Conservation (phyloP, 306 rosid genomes). For the Cajanus cajan region DNA sequence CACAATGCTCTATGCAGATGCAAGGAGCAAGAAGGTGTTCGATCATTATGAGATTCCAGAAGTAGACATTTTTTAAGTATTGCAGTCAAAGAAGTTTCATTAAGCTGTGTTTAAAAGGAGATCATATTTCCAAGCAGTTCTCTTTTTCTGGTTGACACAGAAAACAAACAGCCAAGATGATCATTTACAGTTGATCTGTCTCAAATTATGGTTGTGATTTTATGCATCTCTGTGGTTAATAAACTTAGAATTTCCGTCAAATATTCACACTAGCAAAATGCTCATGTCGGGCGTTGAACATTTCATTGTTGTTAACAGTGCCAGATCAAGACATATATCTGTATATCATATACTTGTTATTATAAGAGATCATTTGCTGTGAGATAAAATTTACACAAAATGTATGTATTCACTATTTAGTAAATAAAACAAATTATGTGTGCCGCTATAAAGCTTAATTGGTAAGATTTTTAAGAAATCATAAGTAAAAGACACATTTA, state of each 20-base stretch:
- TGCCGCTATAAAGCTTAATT: not conserved
- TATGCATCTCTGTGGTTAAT: not conserved
- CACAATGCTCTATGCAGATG: not conserved
- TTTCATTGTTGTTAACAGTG: not conserved
- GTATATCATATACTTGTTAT: not conserved
- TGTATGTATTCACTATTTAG: not conserved
- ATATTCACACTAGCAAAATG: not conserved
- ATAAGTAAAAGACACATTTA: not conserved
- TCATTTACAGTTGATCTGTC: not conserved
- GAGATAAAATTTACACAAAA: not conserved
- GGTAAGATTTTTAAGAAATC: conserved; percentile 5
- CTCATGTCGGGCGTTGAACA: not conserved
- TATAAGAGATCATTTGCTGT: not conserved
- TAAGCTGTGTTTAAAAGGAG: not conserved
- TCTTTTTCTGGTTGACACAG: not conserved
- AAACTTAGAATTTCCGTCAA: not conserved
- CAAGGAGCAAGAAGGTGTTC: conserved; percentile 1
- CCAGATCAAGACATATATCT: not conserved
- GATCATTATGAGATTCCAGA: not conserved
- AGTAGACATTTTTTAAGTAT: not conserved
- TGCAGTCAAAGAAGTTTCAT: not conserved
- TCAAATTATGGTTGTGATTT: not conserved
- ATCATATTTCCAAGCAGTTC: not conserved
- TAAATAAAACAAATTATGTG: not conserved
- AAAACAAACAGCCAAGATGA: not conserved